Evolutionary conservation across 495 filamentous ascomycete species (phyloP).

Genomic region (Bacidia gigantensis): DNA sequence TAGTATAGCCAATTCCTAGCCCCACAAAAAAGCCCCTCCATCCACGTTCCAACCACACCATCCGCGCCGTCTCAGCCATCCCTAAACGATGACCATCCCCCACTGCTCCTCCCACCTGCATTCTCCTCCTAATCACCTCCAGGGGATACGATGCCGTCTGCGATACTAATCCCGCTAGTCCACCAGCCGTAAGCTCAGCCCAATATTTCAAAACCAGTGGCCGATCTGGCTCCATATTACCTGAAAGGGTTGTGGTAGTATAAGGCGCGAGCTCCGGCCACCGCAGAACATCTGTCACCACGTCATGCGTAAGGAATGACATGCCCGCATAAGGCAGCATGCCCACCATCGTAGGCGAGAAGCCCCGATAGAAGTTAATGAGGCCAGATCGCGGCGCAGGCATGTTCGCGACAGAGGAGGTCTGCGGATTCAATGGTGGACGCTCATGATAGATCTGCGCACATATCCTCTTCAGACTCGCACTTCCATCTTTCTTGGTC

Average conservation of each 20-base stretch:
- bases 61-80: constrained; percentile 61
- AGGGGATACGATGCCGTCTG: constrained; percentile 89
- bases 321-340: constrained; percentile 96
- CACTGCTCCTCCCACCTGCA: constrained; percentile 92
- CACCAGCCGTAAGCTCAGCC: constrained; percentile 77
- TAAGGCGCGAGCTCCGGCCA: constrained; percentile 46
- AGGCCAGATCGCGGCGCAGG: constrained; percentile 49
- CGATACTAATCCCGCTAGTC: constrained; percentile 69
- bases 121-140: constrained; percentile 79
- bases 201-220: constrained; percentile 51
- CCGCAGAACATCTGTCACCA: constrained; percentile 67
- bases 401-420: constrained; percentile 16
- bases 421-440: constrained; percentile 16
- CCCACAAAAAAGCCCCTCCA: constrained; percentile 82
- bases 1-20: constrained; percentile 85
- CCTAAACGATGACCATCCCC: constrained; percentile 70
- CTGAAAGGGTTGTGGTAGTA: constrained; percentile 44
- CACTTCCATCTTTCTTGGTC: constrained; percentile 51
- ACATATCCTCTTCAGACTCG: constrained; percentile 55
- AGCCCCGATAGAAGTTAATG: constrained; percentile 89
- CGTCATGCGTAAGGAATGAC: constrained; percentile 95
- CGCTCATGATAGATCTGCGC: constrained; percentile 72
- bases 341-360: constrained; percentile 72
- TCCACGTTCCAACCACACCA: constrained; percentile 63
- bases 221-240: constrained; percentile 16